Evolutionary conservation across 768 basidiomycete genomes (phyloP).

Genomic region (Leccinum disarticulatum): DNA sequence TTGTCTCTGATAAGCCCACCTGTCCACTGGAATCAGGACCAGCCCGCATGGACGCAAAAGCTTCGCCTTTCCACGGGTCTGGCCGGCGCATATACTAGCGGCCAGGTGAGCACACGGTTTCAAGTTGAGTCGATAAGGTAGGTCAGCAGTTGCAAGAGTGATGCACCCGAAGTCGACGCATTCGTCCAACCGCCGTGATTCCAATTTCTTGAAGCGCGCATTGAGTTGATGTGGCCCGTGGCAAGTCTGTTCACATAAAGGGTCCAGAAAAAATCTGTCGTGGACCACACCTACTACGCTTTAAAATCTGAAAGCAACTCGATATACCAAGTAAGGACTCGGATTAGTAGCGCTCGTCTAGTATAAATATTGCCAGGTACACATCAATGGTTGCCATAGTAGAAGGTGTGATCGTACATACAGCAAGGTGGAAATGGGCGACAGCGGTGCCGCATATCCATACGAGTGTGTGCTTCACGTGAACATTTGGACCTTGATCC

Average conservation of each 20-base stretch:
- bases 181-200: not conserved
- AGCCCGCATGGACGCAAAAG: conserved; percentile 8
- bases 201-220: not conserved
- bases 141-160: not conserved
- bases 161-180: not conserved
- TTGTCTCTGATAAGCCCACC: not conserved
- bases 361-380: not conserved
- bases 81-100: not conserved
- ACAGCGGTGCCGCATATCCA: not conserved
- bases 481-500: not conserved
- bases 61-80: not conserved
- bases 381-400: not conserved
- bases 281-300: not conserved
- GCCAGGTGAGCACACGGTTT: not conserved
- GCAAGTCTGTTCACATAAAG: not conserved
- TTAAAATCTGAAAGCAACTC: not conserved
- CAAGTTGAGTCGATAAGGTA: not conserved
- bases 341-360: not conserved
- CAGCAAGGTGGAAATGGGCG: not conserved
- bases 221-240: not conserved
- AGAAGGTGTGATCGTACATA: not conserved
- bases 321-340: not conserved
- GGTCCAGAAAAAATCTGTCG: not conserved
- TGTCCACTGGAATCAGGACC: not conserved
- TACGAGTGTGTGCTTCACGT: not conserved